Evolutionary conservation across 768 basidiomycete species (phyloP), one percentile per base, ranked within the genome.

Genomic region (Symmetrospora coprosmae): DNA sequence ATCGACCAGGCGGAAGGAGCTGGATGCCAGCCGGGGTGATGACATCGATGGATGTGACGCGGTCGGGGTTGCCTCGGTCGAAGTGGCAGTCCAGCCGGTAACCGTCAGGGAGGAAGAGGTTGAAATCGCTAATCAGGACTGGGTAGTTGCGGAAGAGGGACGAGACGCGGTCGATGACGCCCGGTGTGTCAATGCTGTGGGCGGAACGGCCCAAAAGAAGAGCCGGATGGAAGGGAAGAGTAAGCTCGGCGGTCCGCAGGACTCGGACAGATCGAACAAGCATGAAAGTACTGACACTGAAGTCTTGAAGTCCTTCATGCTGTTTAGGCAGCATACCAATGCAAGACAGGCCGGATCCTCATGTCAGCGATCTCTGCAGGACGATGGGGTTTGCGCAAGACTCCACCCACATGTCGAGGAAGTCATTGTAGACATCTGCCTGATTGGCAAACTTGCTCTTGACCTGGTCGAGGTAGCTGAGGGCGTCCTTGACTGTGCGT

Each of bases 281-380:
- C 28, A 30, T 31, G 4, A 17, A 41, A 49, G 11, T 21, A 66
- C 72, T 64, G 49, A 75, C 74, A 72, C 71, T 53, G 92, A 87
- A 69, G 88, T 87, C 76, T 99, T 99, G 74, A 99, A 99, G 72
- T 97, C 91, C 77, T 96, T 96, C 94, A 94, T 94, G 70, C 94
- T 91, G 72, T 92, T 35, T 37, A 19, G 6, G 33, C 49, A 56
- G 40, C 45, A 19, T 13, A 19, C 13, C 9, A 16, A 6, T 7
- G 25, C 25, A 30, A 28, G 39, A 4, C n/a, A 46, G 30, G 30
- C 23, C 16, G 49, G 21, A 50, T 13, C 19, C 16, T 17, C 21
- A 11, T 4, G 40, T 53, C 48, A 50, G 56, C 6, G 9, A 19
- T 14, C 2, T 2, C 33, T n/a, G n/a, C 16, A 23, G 0, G 28